Evolutionary conservation across 2,329 filamentous ascomycete genomes (phyloP).

Genomic region (Aspergillus tubingensis): DNA sequence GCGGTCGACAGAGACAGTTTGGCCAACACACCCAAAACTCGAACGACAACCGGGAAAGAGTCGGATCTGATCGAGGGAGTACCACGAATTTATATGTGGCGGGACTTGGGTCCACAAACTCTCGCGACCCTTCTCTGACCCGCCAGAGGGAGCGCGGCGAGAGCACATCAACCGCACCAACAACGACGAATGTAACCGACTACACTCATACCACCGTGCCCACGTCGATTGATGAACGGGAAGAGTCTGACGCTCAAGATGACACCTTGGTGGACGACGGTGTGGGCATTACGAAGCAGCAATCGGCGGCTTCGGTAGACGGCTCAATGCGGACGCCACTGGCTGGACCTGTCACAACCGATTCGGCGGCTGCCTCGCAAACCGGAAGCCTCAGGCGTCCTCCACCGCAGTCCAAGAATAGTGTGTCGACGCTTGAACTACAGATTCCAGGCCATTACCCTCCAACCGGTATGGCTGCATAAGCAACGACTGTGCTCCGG

Average conservation of each 20-base stretch:
- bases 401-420: slow-evolving; percentile 27
- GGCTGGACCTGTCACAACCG: slow-evolving; percentile 8
- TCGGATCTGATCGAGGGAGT: slow-evolving; percentile 6
- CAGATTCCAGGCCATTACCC: slow-evolving; percentile 41
- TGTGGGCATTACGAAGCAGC: slow-evolving; percentile 8
- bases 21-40: slow-evolving; percentile 12
- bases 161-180: slow-evolving; percentile 37
- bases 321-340: neutral
- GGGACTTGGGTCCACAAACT: slow-evolving; percentile 15
- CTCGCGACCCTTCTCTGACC: slow-evolving; percentile 14
- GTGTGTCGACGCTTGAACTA: slow-evolving; percentile 35
- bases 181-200: slow-evolving; percentile 37
- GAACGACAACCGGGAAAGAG: slow-evolving; percentile 5
- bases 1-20: slow-evolving; percentile 23
- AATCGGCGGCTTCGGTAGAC: neutral
- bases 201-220: slow-evolving; percentile 36
- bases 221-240: slow-evolving; percentile 34
- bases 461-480: slow-evolving; percentile 33
- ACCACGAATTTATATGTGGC: slow-evolving; percentile 22
- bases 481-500: slow-evolving; percentile 7
- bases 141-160: slow-evolving; percentile 28
- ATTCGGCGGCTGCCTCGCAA: neutral
- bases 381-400: slow-evolving; percentile 16
- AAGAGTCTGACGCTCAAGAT: slow-evolving; percentile 11
- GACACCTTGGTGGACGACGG: slow-evolving; percentile 14